Evolutionary conservation across 2,329 filamentous ascomycete genomes (phyloP).

Genomic region (Cercospora nicotianae): DNA sequence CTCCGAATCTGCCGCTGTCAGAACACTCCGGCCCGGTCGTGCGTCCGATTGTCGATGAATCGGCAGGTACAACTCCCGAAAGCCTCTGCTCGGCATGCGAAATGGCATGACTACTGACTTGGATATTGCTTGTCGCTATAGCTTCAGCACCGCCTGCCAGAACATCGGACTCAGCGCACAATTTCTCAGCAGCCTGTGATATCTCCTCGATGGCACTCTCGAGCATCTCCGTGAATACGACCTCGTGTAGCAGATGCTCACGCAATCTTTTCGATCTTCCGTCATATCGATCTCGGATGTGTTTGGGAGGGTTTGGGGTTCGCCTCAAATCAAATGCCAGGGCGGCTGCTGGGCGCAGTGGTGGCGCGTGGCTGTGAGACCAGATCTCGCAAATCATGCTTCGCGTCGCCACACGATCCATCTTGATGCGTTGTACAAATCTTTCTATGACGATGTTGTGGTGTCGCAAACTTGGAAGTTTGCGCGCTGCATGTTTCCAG

Average conservation of each 20-base stretch:
- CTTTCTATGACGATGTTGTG: not conserved
- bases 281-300: constrained; percentile 20
- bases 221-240: constrained; percentile 11
- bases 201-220: not conserved
- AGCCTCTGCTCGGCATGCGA: not conserved
- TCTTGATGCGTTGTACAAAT: not conserved
- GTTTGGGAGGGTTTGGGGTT: constrained; percentile 20
- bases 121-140: constrained; percentile 7
- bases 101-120: not conserved
- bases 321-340: constrained; percentile 20
- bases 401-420: not conserved
- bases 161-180: not conserved
- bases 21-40: constrained; percentile 5
- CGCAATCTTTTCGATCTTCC: constrained; percentile 19
- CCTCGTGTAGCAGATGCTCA: constrained; percentile 20
- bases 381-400: constrained; percentile 12
- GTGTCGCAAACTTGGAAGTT: not conserved
- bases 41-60: not conserved
- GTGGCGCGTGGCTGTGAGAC: constrained; percentile 21
- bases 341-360: constrained; percentile 13
- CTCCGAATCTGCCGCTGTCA: constrained; percentile 16
- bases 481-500: not conserved
- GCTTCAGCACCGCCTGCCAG: not conserved
- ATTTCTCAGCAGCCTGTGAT: not conserved
- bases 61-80: constrained; percentile 3